These are phyloP conservation scores for Zygoascus sp. DNA, from an alignment of 1,139 yeast species.

Conservation along the genomic window DNA sequence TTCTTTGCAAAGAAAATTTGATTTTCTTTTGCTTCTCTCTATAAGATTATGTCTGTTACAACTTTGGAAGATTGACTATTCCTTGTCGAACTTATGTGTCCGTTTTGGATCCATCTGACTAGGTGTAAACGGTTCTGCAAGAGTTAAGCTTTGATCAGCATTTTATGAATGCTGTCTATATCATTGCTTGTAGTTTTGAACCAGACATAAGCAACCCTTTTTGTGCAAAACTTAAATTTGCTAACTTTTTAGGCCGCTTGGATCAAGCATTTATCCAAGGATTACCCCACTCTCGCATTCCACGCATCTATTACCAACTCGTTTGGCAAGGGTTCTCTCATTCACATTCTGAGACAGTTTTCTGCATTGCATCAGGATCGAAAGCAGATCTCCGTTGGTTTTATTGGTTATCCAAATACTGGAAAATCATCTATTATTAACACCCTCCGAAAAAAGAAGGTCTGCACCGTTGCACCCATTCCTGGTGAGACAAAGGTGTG, in stretches of 20 bases:
- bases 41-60: conserved; percentile 71
- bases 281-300: conserved; percentile 92
- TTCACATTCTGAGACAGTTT: conserved; percentile 89
- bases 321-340: conserved; percentile 94
- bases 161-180: conserved; percentile 9
- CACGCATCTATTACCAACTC: conserved; percentile 97
- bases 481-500: conserved; percentile 99
- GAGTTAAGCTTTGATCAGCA: conserved; percentile 37
- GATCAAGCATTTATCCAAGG: conserved; percentile 91
- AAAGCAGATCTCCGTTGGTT: conserved; percentile 94
- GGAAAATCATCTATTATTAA: conserved; percentile 96
- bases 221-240: conserved; percentile 19
- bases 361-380: conserved; percentile 87
- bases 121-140: conserved; percentile 33
- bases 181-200: conserved; percentile 39
- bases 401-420: conserved; percentile 95
- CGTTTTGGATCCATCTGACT: conserved; percentile 48
- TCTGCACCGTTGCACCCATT: conserved; percentile 94
- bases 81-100: conserved; percentile 50
- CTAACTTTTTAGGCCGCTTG: conserved; percentile 75
- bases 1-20: conserved; percentile 20
- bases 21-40: conserved; percentile 29
- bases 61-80: conserved; percentile 77
- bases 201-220: conserved; percentile 31
- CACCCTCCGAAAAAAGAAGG: conserved; percentile 89